A percentile compares a stretch with the other conserved stretches of the same genome.
Evolutionary conservation across 106 monocot genomes (phyloP).

Genomic region (Narthecium ossifragum): DNA sequence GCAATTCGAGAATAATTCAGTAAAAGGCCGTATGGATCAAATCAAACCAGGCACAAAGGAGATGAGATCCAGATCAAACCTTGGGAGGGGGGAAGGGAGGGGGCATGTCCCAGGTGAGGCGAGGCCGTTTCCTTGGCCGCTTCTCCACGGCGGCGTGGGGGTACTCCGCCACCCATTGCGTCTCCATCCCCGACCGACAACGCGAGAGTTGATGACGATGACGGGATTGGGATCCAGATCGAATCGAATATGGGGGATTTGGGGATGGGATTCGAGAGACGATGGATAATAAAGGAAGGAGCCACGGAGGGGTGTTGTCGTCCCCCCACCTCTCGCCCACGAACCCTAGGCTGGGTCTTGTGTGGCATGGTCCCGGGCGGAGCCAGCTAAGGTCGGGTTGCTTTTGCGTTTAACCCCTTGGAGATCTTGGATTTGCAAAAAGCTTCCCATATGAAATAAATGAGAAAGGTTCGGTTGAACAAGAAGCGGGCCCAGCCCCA

Average conservation of each 20-base stretch:
- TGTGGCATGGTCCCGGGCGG: too few species aligned
- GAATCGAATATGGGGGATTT: not conserved
- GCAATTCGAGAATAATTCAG: too few species aligned
- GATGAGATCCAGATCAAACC: constrained; percentile 12
- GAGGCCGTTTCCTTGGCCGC: constrained; percentile 65
- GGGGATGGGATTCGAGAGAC: too few species aligned
- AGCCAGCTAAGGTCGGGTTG: too few species aligned
- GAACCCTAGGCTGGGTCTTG: not conserved
- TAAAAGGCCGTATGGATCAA: constrained; percentile 5
- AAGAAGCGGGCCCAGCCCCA: too few species aligned
- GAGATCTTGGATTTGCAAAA: too few species aligned
- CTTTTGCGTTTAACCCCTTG: too few species aligned
- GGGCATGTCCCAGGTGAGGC: constrained; percentile 65
- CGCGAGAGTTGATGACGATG: not conserved
- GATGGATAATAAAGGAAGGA: not conserved
- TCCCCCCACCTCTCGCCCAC: not conserved
- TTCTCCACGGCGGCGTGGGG: constrained; percentile 51
- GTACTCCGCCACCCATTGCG: constrained; percentile 66
- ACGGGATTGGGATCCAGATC: constrained; percentile 1
- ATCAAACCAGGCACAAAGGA: not conserved
- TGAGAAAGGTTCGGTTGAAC: too few species aligned
- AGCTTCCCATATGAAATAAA: too few species aligned
- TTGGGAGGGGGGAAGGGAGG: constrained; percentile 43
- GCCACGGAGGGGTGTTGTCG: not conserved
- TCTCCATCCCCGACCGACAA: constrained; percentile 36